Evolutionary conservation across 768 basidiomycete genomes (phyloP).

Genomic region (Rubroboletus pulcherrimus): DNA sequence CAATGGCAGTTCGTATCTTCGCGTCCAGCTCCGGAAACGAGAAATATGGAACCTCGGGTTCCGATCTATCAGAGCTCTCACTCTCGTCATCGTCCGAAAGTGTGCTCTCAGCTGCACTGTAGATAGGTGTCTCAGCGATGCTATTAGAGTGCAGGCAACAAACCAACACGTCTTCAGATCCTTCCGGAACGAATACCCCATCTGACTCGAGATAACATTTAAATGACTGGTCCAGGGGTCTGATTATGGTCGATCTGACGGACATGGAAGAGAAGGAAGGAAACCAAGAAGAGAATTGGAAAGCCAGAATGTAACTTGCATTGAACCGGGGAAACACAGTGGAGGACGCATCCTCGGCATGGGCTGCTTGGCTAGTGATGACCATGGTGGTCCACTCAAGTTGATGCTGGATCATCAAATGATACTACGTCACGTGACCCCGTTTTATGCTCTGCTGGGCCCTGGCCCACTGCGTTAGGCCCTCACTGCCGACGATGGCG

Average conservation of each 20-base stretch:
- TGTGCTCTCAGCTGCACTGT: conserved; percentile 50
- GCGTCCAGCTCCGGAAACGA: conserved; percentile 82
- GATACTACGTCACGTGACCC: conserved; percentile 6
- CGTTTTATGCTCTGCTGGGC: background rate
- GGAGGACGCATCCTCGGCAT: background rate
- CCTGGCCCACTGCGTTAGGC: too few relatives aligned
- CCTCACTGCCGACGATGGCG: conserved; percentile 11
- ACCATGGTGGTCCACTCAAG: background rate
- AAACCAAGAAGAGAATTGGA: conserved; percentile 88
- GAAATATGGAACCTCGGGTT: conserved; percentile 38
- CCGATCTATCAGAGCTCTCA: conserved; percentile 34
- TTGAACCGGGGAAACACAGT: conserved; percentile 49
- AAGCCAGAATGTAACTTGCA: conserved; percentile 54
- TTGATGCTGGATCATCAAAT: background rate
- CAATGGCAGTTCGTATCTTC: conserved; percentile 61
- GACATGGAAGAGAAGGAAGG: conserved; percentile 58
- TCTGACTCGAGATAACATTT: conserved; percentile 74
- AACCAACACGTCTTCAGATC: conserved; percentile 72
- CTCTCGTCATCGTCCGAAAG: conserved; percentile 57
- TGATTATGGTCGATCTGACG: conserved; percentile 72
- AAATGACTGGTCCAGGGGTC: conserved; percentile 62
- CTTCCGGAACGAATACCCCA: conserved; percentile 78
- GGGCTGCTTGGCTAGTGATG: background rate
- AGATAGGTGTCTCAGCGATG: background rate
- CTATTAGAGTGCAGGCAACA: background rate